Percentiles rank a stretch among this genome's conserved stretches.
Conservation (phyloP, 2,329 filamentous ascomycete species). For the Botrytis cinerea region DNA sequence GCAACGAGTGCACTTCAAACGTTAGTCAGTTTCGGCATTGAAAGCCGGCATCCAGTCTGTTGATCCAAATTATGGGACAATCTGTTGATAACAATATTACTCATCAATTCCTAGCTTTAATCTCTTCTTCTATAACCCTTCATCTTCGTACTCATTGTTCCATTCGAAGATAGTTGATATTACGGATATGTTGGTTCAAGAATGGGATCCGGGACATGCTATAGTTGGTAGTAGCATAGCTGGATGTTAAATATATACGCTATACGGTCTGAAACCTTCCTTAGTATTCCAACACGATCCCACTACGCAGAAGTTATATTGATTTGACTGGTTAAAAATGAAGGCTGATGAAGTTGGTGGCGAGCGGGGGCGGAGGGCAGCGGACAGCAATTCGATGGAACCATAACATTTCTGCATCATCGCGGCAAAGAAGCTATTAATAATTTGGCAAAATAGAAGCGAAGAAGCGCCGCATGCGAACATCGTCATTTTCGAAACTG, state of each 20-base stretch:
- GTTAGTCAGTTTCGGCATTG: not conserved
- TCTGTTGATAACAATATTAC: not conserved
- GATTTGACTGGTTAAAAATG: not conserved
- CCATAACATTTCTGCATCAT: not conserved
- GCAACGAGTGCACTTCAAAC: not conserved
- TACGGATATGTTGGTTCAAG: not conserved
- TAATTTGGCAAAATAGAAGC: not conserved
- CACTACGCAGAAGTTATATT: not conserved
- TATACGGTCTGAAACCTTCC: not conserved
- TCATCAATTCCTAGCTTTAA: not conserved
- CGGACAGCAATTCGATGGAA: not conserved
- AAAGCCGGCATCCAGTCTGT: not conserved
- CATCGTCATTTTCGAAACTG: not conserved
- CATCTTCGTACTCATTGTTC: not conserved
- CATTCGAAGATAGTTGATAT: not conserved
- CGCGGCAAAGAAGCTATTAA: constrained; percentile 10
- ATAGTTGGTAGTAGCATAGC: not conserved
- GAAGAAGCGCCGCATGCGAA: not conserved
- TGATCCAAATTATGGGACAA: not conserved
- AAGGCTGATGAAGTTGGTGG: constrained; percentile 16
- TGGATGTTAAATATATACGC: not conserved
- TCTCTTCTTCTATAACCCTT: no score
- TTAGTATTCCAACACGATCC: not conserved
- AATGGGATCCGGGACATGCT: not conserved
- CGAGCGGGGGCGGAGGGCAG: not conserved